Conservation (phyloP, 2,329 filamentous ascomycete genomes). For the Aspergillus caelatus region DNA sequence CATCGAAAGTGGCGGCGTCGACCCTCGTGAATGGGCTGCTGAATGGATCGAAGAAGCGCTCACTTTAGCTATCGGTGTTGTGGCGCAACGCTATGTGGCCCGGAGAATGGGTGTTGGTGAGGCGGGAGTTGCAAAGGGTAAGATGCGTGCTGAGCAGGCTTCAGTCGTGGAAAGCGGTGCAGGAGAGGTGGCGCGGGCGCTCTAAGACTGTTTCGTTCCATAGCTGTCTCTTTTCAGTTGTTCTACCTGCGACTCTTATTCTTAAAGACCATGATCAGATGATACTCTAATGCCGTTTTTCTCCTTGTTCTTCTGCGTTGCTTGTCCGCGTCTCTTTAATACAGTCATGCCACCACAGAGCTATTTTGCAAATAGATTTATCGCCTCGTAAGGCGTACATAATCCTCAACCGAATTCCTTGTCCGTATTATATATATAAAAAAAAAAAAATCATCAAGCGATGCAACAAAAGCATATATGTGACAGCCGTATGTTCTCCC, state of each 20-base stretch:
- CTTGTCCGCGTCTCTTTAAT: background rate
- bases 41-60: slow-evolving; percentile 95
- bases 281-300: slow-evolving; percentile 11
- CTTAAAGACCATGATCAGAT: slow-evolving; percentile 13
- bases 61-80: slow-evolving; percentile 74
- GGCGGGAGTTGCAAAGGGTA: slow-evolving; percentile 64
- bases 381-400: background rate
- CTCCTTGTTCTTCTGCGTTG: background rate
- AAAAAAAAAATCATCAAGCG: background rate
- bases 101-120: slow-evolving; percentile 94
- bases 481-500: background rate
- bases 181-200: slow-evolving; percentile 63
- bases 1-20: slow-evolving; percentile 72
- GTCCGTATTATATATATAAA: background rate
- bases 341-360: slow-evolving; percentile 1
- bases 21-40: slow-evolving; percentile 94
- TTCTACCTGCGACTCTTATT: slow-evolving; percentile 1
- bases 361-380: slow-evolving; percentile 4
- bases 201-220: slow-evolving; percentile 26
- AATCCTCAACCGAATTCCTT: background rate
- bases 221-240: slow-evolving; percentile 14
- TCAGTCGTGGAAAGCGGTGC: slow-evolving; percentile 60
- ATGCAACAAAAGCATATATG: background rate
- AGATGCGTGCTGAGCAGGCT: slow-evolving; percentile 54
- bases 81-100: slow-evolving; percentile 94